Evolutionary conservation across 176 grass and related monocot genomes (phyloP).

Genomic region (Aegilops umbellulata): DNA sequence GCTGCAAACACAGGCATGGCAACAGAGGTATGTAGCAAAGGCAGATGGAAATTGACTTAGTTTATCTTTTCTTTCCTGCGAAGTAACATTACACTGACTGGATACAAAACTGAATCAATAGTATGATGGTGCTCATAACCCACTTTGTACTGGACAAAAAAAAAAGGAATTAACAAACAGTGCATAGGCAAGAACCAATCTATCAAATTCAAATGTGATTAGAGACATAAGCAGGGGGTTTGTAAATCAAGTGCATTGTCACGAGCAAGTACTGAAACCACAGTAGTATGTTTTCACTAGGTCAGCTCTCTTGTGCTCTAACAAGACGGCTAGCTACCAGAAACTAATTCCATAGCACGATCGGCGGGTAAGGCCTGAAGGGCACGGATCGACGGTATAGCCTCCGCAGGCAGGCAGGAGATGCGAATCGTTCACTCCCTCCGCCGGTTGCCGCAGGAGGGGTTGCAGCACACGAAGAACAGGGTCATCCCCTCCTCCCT

Average conservation of each 20-base stretch:
- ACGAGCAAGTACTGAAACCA: background rate
- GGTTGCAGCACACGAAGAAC: slow-evolving; percentile 56
- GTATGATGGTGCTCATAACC: background rate
- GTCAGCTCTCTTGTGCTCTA: background rate
- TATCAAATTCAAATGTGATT: background rate
- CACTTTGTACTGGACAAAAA: background rate
- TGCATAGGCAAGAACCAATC: background rate
- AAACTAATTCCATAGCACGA: background rate
- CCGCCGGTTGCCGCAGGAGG: slow-evolving; percentile 40
- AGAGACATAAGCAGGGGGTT: background rate
- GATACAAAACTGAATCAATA: background rate
- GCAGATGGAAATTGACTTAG: no score
- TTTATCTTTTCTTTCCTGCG: no score
- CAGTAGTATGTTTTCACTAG: background rate
- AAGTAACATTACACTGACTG: background rate
- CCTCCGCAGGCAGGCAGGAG: background rate
- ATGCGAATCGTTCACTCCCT: slow-evolving; percentile 19
- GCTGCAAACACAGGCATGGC: background rate
- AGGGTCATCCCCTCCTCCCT: slow-evolving; percentile 63
- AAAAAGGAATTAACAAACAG: background rate
- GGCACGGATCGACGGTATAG: background rate
- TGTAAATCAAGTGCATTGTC: background rate
- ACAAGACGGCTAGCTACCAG: background rate
- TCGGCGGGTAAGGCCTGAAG: background rate
- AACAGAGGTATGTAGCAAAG: no score